These are phyloP conservation scores for Apophysomyces ossiformis DNA, from an alignment of 371 early-diverging fungal species.

Conservation along the genomic window DNA sequence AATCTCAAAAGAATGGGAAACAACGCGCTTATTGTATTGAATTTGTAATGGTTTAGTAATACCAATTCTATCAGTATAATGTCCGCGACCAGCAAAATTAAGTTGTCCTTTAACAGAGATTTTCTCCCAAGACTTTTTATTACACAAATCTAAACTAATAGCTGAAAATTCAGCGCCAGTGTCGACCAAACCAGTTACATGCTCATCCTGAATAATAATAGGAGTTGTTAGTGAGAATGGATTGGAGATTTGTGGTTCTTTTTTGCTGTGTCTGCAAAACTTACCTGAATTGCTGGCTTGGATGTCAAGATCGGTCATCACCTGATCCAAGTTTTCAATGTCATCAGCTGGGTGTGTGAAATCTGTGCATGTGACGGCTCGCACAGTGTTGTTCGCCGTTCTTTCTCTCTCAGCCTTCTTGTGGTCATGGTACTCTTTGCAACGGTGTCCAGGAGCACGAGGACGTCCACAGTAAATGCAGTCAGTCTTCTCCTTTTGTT, in stretches of 20 bases:
- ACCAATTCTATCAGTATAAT: background rate
- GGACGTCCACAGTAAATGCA: background rate
- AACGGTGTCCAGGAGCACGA: background rate
- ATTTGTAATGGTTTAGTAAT: background rate
- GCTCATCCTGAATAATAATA: no score
- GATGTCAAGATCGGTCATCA: background rate
- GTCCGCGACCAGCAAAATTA: background rate
- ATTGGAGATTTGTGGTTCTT: background rate
- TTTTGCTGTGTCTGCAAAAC: background rate
- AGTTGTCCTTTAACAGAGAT: no score
- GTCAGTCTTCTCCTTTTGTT: background rate
- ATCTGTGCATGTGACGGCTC: background rate
- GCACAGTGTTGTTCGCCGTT: background rate
- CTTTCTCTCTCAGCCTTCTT: background rate
- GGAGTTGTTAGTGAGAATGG: background rate
- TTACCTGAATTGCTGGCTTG: background rate
- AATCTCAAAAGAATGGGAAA: constrained; percentile 8
- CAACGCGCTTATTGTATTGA: background rate
- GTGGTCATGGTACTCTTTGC: background rate
- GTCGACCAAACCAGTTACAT: no score
- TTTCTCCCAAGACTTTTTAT: no score
- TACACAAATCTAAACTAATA: no score
- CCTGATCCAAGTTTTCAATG: background rate
- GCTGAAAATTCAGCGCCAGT: no score
- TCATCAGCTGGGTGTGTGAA: background rate